These are phyloP conservation scores for Castanea sativa DNA, from an alignment of 306 rosid genomes.

Conservation along the genomic window DNA sequence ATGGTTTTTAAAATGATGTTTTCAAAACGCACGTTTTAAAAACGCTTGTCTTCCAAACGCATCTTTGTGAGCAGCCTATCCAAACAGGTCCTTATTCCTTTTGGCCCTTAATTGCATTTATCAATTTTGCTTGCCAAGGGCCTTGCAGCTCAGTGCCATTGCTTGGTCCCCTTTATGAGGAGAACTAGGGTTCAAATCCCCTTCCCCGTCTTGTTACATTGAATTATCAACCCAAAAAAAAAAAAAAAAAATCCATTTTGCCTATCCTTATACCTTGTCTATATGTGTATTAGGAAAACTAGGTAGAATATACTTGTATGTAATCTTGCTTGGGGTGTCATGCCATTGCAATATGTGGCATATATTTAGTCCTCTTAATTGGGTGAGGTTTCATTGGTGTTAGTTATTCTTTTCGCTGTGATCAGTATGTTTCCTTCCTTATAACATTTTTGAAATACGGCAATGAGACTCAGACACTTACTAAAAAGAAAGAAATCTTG, in stretches of 20 bases:
- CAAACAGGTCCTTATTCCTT: no score
- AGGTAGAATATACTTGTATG: not conserved
- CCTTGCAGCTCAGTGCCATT: no score
- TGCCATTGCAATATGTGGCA: no score
- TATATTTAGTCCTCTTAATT: not conserved
- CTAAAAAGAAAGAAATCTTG: not conserved
- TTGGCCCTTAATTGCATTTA: no score
- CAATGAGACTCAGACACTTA: no score
- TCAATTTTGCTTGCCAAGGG: no score
- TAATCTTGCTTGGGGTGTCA: not conserved
- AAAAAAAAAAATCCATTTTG: not conserved
- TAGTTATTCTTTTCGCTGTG: not conserved
- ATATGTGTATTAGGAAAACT: not conserved
- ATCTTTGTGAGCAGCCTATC: no score
- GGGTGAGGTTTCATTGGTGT: not conserved
- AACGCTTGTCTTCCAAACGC: no score
- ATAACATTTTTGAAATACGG: not conserved
- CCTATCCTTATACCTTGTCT: not conserved
- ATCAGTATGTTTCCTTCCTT: not conserved
- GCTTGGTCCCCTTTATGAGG: not conserved
- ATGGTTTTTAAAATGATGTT: no score
- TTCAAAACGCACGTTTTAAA: no score
- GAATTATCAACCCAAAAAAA: no score
- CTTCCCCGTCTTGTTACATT: not conserved
- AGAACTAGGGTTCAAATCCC: no score